These are phyloP conservation scores for Chaetomium cochliodes DNA, from an alignment of 495 filamentous ascomycete species.

Conservation along the genomic window DNA sequence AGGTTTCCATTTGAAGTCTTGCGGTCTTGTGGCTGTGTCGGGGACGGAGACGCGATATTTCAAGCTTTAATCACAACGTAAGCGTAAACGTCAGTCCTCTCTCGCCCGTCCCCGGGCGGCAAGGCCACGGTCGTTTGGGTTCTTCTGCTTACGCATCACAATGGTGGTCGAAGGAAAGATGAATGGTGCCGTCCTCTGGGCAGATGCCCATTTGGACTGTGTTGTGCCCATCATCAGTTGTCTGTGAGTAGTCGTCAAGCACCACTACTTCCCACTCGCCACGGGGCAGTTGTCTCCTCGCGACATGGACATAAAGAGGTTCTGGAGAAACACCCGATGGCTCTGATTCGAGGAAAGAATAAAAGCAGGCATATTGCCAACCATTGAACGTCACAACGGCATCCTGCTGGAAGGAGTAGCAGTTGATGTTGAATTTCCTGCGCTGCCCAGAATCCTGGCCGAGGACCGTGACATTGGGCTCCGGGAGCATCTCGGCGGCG, in stretches of 20 bases:
- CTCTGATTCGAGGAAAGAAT: conserved; percentile 31
- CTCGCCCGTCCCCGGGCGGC: background rate
- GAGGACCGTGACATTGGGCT: conserved; percentile 36
- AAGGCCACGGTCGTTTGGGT: background rate
- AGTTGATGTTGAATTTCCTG: conserved; percentile 39
- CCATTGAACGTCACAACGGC: conserved; percentile 41
- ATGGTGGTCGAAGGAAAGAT: conserved; percentile 49
- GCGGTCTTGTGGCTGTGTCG: conserved; percentile 40
- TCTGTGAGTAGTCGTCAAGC: conserved; percentile 51
- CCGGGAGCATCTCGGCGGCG: conserved; percentile 26
- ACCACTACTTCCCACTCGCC: conserved; percentile 44
- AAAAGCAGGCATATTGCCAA: conserved; percentile 50
- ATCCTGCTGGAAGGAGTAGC: conserved; percentile 47
- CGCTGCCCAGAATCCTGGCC: conserved; percentile 41
- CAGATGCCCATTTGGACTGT: conserved; percentile 51
- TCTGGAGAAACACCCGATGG: conserved; percentile 23
- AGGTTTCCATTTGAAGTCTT: conserved; percentile 37
- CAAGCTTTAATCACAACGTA: conserved; percentile 28
- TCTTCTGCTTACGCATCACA: conserved; percentile 37
- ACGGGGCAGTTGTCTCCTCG: conserved; percentile 40
- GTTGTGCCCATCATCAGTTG: conserved; percentile 50
- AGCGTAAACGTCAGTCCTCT: conserved; percentile 20
- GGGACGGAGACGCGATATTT: conserved; percentile 44
- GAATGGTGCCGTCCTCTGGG: conserved; percentile 49
- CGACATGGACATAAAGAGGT: conserved; percentile 45